A percentile compares a stretch with the other conserved stretches of the same genome.
Evolutionary conservation across 352 stramenopile species (phyloP).

Genomic region (Aphanomyces astaci): DNA sequence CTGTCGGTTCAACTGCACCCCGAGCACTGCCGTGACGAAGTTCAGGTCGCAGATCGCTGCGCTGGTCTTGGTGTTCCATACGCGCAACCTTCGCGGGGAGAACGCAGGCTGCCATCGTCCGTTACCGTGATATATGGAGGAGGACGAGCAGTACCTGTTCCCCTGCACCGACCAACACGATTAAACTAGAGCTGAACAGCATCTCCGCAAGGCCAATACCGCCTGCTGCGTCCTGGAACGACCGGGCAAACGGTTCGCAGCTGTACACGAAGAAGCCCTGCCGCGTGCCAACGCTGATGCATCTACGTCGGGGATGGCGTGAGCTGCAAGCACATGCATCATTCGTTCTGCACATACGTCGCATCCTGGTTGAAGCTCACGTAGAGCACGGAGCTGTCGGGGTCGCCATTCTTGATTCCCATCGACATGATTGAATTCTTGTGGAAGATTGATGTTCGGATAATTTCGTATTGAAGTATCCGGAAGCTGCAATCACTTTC

Average conservation of each 20-base stretch:
- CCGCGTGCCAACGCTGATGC: constrained; percentile 83
- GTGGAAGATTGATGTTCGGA: neutral
- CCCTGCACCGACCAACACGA: constrained; percentile 85
- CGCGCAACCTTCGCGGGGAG: constrained; percentile 77
- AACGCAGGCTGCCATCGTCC: constrained; percentile 62
- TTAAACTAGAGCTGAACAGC: constrained; percentile 89
- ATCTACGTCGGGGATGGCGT: constrained; percentile 35
- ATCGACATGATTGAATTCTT: constrained; percentile 19
- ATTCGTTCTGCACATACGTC: constrained; percentile 38
- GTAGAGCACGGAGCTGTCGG: constrained; percentile 66
- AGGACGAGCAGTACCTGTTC: constrained; percentile 54
- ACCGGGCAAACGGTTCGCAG: constrained; percentile 86
- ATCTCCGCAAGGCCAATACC: constrained; percentile 88
- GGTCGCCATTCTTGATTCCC: constrained; percentile 18
- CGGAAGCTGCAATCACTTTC: too few species aligned
- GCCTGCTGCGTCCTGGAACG: constrained; percentile 80
- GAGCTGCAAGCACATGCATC: neutral
- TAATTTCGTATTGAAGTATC: neutral
- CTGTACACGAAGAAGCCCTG: constrained; percentile 88
- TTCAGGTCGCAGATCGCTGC: constrained; percentile 88
- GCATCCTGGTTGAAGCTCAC: constrained; percentile 90
- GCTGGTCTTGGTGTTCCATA: constrained; percentile 90
- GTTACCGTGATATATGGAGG: too few species aligned
- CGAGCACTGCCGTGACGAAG: constrained; percentile 84
- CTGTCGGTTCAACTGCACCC: constrained; percentile 88